A percentile compares a stretch with the other conserved stretches of the same genome.
phyloP scores from a whole-genome alignment of 2,329 filamentous ascomycete species.

The Cladosporium cucumerinum region DNA sequence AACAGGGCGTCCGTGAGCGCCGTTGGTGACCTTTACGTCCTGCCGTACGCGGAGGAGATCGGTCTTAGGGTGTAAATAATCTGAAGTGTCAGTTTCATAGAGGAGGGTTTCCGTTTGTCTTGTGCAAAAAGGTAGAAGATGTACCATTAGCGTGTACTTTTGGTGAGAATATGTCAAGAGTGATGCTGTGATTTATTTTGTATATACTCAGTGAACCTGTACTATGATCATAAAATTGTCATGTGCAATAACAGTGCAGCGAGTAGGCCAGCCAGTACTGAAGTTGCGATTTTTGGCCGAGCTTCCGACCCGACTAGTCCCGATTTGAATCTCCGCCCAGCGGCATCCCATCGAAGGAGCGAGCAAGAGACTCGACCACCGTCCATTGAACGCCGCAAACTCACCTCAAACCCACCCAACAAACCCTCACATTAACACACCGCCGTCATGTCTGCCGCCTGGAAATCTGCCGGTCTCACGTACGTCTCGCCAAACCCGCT shows the following conservation, averaged over 20 bases:
- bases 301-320: neutral
- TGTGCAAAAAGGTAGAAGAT: conserved; percentile 30
- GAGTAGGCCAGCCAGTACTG: neutral
- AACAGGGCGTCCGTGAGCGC: conserved; percentile 84
- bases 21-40: conserved; percentile 84
- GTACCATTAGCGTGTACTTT: conserved; percentile 32
- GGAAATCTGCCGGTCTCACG: conserved; percentile 97
- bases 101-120: conserved; percentile 26
- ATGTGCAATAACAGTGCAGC: neutral
- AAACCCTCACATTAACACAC: conserved; percentile 24
- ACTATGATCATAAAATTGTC: neutral
- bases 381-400: conserved; percentile 16
- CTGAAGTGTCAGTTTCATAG: conserved; percentile 20
- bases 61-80: conserved; percentile 83
- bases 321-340: conserved; percentile 4
- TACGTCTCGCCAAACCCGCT: conserved; percentile 51
- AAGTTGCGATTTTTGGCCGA: conserved; percentile 1
- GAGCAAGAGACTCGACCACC: neutral
- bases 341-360: conserved; percentile 4
- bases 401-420: conserved; percentile 13
- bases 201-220: conserved; percentile 1
- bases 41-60: conserved; percentile 92
- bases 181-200: conserved; percentile 9
- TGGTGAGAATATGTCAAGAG: conserved; percentile 8
- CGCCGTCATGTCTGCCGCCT: conserved; percentile 89